These are phyloP conservation scores for Zoysia pacifica DNA, from an alignment of 176 grass and related monocot genomes.

Conservation along the genomic window DNA sequence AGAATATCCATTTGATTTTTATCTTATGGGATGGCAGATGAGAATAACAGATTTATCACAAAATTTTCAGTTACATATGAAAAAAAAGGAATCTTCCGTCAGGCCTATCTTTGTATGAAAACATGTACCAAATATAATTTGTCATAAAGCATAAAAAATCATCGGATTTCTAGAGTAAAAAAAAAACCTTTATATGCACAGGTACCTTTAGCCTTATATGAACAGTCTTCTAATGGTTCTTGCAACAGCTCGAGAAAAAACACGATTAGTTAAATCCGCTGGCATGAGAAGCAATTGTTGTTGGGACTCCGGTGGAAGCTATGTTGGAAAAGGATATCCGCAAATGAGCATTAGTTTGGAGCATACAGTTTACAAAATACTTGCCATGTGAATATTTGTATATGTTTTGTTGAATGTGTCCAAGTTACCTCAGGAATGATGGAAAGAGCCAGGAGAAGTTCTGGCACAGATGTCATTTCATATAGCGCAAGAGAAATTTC, in stretches of 20 bases:
- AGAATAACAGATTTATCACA: no score
- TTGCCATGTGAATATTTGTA: not conserved
- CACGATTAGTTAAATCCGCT: slow-evolving; percentile 63
- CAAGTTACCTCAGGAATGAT: slow-evolving; percentile 73
- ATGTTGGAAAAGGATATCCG: slow-evolving; percentile 23
- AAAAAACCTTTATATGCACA: slow-evolving; percentile 51
- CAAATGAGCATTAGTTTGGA: slow-evolving; percentile 27
- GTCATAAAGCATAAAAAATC: not conserved
- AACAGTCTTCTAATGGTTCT: slow-evolving; percentile 83
- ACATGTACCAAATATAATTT: slow-evolving; percentile 19
- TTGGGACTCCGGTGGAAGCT: slow-evolving; percentile 82
- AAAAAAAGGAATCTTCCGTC: no score
- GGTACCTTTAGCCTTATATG: slow-evolving; percentile 43
- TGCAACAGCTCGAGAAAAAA: slow-evolving; percentile 78
- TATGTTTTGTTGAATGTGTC: slow-evolving; percentile 23
- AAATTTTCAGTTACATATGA: no score
- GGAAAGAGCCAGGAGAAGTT: slow-evolving; percentile 62
- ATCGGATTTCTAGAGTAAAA: slow-evolving; percentile 3
- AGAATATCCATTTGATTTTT: not conserved
- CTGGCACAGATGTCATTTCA: slow-evolving; percentile 72
- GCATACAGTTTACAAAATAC: slow-evolving; percentile 1
- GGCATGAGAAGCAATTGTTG: slow-evolving; percentile 74
- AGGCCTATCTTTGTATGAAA: not conserved
- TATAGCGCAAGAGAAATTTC: slow-evolving; percentile 74
- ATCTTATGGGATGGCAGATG: not conserved